phyloP scores from a whole-genome alignment of 768 basidiomycete species.

The Suillus spraguei region DNA sequence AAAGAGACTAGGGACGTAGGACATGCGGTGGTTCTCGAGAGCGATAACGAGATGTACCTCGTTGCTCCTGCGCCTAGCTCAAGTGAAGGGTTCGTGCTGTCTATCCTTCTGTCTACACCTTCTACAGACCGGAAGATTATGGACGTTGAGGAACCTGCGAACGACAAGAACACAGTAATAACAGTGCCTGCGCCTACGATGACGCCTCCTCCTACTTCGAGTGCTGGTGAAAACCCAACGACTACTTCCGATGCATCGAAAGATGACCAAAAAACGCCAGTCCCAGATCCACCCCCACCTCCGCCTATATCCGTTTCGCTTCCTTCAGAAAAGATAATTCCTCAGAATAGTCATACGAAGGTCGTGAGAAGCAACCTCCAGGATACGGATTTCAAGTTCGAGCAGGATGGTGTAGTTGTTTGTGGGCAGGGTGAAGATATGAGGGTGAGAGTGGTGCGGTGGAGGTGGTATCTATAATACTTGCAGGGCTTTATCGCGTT shows the following conservation, averaged over 20 bases:
- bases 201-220: background rate
- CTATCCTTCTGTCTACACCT: background rate
- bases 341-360: constrained; percentile 5
- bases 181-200: background rate
- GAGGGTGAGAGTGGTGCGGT: constrained; percentile 29
- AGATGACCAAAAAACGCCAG: background rate
- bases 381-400: constrained; percentile 26
- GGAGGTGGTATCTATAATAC: constrained; percentile 26
- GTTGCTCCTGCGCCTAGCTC: constrained; percentile 15
- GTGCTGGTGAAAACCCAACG: constrained; percentile 1
- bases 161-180: background rate
- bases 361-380: constrained; percentile 21
- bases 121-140: background rate
- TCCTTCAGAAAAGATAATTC: background rate
- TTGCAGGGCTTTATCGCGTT: background rate
- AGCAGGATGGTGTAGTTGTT: constrained; percentile 23
- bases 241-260: background rate
- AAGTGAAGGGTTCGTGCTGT: constrained; percentile 12
- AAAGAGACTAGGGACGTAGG: constrained; percentile 13
- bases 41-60: constrained; percentile 25
- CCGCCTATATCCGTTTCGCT: background rate
- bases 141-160: background rate
- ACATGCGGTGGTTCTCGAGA: constrained; percentile 29
- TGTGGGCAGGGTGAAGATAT: constrained; percentile 13
- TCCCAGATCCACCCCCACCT: background rate